Conservation (phyloP, 2,329 filamentous ascomycete genomes). For the Hirsutella minnesotensis region DNA sequence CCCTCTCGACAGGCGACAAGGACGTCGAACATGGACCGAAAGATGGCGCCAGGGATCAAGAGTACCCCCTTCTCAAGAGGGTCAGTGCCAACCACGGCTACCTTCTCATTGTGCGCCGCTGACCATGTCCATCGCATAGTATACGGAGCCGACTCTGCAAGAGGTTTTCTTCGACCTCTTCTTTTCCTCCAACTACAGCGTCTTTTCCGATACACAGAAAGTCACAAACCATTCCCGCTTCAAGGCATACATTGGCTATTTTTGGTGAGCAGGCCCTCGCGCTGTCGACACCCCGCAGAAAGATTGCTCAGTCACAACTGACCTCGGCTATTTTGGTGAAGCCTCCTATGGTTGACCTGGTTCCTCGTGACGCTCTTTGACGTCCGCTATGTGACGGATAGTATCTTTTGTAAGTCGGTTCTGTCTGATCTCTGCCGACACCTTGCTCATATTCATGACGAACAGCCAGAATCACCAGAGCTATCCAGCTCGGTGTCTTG, state of each 20-base stretch:
- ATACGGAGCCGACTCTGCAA: background rate
- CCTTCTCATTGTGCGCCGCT: too few species aligned
- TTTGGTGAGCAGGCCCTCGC: slow-evolving; percentile 14
- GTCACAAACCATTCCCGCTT: background rate
- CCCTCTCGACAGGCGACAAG: background rate
- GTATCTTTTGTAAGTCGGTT: slow-evolving; percentile 36
- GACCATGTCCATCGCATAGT: too few species aligned
- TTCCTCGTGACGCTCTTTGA: slow-evolving; percentile 52
- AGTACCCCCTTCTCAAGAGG: background rate
- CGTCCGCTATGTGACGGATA: slow-evolving; percentile 53
- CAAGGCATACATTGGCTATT: slow-evolving; percentile 11
- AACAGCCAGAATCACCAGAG: slow-evolving; percentile 41
- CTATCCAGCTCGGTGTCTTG: slow-evolving; percentile 51
- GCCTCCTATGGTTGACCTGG: slow-evolving; percentile 59
- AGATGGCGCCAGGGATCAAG: background rate
- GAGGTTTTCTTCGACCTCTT: background rate
- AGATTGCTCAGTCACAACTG: background rate
- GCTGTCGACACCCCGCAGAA: too few species aligned
- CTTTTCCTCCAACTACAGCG: background rate
- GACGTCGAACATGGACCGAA: background rate
- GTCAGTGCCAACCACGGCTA: background rate
- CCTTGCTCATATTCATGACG: background rate
- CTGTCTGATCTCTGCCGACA: background rate
- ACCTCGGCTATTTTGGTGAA: slow-evolving; percentile 5
- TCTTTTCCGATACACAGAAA: background rate